Evolutionary conservation across 208 protist species (phyloP).

Genomic region (Tritrichomonas foetus): DNA sequence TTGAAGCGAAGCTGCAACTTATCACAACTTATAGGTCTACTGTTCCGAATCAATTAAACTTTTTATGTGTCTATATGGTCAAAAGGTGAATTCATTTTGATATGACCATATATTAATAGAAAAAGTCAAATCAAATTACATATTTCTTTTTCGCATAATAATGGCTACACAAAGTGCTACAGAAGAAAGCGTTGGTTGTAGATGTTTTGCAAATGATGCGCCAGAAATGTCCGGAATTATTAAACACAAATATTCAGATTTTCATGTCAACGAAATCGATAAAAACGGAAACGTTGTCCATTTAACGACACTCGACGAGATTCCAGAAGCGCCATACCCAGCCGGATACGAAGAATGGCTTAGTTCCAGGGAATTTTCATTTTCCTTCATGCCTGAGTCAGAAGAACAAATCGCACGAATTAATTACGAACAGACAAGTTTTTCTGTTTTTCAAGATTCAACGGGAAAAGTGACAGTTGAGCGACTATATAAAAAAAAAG

Average conservation of each 20-base stretch:
- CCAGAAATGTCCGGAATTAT: background rate
- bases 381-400: background rate
- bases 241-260: constrained; percentile 32
- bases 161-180: background rate
- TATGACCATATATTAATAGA: no score
- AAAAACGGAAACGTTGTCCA: background rate
- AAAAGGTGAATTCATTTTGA: no score
- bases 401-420: background rate
- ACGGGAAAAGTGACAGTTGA: background rate
- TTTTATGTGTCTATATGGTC: no score
- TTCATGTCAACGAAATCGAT: constrained; percentile 37
- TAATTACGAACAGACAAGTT: background rate
- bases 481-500: background rate
- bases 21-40: no score
- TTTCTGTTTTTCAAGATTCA: background rate
- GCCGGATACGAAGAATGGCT: constrained; percentile 29
- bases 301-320: background rate
- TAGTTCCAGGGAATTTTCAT: background rate
- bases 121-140: no score
- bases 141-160: no score
- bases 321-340: background rate
- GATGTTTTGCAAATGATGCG: background rate
- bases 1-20: no score
- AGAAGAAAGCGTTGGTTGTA: background rate
- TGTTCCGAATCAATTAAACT: no score